Evolutionary conservation across 2,329 filamentous ascomycete species (phyloP).

Genomic region (Achaetomium macrosporum): DNA sequence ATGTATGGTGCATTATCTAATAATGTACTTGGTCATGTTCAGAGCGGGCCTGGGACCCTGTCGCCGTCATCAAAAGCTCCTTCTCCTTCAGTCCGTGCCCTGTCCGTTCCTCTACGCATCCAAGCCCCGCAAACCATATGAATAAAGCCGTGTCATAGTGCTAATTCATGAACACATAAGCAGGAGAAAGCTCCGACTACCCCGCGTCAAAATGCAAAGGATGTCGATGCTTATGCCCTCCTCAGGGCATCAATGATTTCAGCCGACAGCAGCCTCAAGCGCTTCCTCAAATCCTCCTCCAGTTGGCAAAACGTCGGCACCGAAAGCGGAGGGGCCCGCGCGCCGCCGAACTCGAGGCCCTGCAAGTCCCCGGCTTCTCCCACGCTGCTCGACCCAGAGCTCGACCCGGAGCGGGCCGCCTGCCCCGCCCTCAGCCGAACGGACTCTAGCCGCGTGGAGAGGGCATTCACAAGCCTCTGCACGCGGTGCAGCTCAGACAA

Average conservation of each 20-base stretch:
- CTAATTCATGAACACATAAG: not conserved
- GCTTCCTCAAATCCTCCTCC: not conserved
- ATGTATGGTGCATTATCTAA: too few species aligned
- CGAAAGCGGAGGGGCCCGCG: not conserved
- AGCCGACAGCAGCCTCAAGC: not conserved
- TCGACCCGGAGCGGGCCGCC: not conserved
- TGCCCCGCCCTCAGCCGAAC: not conserved
- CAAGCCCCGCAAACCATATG: too few species aligned
- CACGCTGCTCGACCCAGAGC: not conserved
- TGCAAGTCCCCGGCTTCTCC: not conserved
- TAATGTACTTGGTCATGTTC: too few species aligned
- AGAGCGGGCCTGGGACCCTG: too few species aligned
- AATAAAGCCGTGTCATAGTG: too few species aligned
- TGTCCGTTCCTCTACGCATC: too few species aligned
- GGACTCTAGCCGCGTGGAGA: slow-evolving; percentile 21
- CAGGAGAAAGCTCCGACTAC: too few species aligned
- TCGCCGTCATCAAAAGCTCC: too few species aligned
- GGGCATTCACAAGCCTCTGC: slow-evolving; percentile 27
- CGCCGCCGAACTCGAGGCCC: not conserved
- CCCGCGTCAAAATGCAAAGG: too few species aligned
- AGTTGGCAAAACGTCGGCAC: not conserved
- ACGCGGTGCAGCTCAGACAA: slow-evolving; percentile 33
- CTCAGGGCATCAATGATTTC: not conserved
- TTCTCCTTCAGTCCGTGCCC: too few species aligned
- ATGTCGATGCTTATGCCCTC: not conserved